These are phyloP conservation scores for Metschnikowia colocasiae DNA, from an alignment of 805 yeast genomes.

Conservation along the genomic window DNA sequence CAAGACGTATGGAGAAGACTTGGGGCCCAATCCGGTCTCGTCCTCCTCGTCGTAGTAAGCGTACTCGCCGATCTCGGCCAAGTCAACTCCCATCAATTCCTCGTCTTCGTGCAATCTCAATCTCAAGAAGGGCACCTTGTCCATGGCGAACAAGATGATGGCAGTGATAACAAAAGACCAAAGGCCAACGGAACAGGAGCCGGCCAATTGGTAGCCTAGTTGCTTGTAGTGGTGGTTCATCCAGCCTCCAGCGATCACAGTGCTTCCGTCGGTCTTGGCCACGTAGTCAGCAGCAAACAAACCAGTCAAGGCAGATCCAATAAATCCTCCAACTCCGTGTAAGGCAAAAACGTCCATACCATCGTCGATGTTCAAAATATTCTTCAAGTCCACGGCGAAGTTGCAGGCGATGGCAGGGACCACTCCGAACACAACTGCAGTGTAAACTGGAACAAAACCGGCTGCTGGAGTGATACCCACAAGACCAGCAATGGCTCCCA, in stretches of 20 bases:
- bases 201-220: constrained; percentile 86
- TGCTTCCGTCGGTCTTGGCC: constrained; percentile 74
- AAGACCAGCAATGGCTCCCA: constrained; percentile 90
- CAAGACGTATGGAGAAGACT: constrained; percentile 50
- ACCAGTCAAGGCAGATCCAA: constrained; percentile 83
- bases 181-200: constrained; percentile 59
- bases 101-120: constrained; percentile 82
- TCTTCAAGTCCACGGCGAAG: constrained; percentile 79
- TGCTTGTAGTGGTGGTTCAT: constrained; percentile 77
- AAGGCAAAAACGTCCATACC: constrained; percentile 92
- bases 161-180: constrained; percentile 79
- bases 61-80: constrained; percentile 86
- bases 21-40: constrained; percentile 26
- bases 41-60: constrained; percentile 68
- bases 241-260: constrained; percentile 78
- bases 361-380: constrained; percentile 74
- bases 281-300: constrained; percentile 89
- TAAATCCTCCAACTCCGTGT: constrained; percentile 91
- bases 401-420: constrained; percentile 56
- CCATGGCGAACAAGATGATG: constrained; percentile 60
- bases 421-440: constrained; percentile 17
- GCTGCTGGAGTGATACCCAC: constrained; percentile 98
- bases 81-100: constrained; percentile 85
- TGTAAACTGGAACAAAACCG: constrained; percentile 89
- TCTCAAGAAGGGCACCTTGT: constrained; percentile 75